Evolutionary conservation across 2,329 filamentous ascomycete genomes (phyloP), one percentile per base, ranked within the genome.

Genomic region (Pseudocercospora macadamiae): DNA sequence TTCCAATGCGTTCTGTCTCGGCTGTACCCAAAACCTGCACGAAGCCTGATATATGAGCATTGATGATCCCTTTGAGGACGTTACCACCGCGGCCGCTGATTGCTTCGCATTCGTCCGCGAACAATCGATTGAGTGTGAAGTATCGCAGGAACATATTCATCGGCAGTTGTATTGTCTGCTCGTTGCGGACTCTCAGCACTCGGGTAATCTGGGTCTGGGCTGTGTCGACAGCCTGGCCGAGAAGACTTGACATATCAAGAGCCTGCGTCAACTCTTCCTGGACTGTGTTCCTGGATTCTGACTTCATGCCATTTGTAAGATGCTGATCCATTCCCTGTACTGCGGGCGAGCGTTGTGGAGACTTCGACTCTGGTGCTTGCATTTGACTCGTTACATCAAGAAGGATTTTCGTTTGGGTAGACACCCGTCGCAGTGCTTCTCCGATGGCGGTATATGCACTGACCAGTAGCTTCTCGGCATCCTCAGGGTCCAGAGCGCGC

Each of bases 401-500:
- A n/a, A 99, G 77, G 8, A 97, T 87, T 74, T 99, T 99, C 55
- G 95, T 89, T 72, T 97, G 93, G 0, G 91, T 93, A 16, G 91
- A 91, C 6, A 97, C 79, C 68, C 95, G 84, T 57, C 95, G 83
- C 48, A 99, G 74, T 3, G 90, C 90, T 77, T 99, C 95, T 3
- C 93, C 89, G 7, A 97, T 88, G 30, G 89, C 87, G 16, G 92
- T 89, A 70, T 97, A 99, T 14, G 96, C 89, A 57, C 86, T 90
- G 26, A 86, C 80, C 12, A 97, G 83, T 67, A 97, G 84, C 5
- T 87, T 85, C 74, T 97, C 93, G 0, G 92, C 91, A 74, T 96
- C 92, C 57, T 89, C 86, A 1, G 90, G 80, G 54, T 96, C 92
- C 59, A 99, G 79, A 0, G 90, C 87, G 16, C 93, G 87, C 25